Evolutionary conservation across 2,329 filamentous ascomycete species (phyloP).

Genomic region (Penicillium sp.): DNA sequence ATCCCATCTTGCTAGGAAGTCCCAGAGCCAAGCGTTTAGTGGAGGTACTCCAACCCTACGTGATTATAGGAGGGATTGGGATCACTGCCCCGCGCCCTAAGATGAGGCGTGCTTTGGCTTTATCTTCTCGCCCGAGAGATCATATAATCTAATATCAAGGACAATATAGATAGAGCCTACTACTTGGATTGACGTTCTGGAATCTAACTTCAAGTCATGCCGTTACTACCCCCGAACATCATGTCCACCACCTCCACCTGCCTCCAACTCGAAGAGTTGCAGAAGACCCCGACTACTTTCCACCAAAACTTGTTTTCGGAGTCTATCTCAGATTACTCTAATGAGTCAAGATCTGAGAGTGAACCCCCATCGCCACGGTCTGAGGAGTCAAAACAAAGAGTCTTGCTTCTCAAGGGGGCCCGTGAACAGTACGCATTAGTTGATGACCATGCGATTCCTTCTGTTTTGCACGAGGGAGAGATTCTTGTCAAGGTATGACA

Average conservation of each 20-base stretch:
- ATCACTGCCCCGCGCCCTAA: slow-evolving; percentile 16
- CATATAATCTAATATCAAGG: neutral
- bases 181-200: neutral
- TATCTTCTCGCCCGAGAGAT: slow-evolving; percentile 23
- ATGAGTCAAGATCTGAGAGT: slow-evolving; percentile 1
- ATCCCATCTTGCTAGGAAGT: neutral
- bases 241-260: slow-evolving; percentile 28
- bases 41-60: slow-evolving; percentile 13
- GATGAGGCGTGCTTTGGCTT: slow-evolving; percentile 10
- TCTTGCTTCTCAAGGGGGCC: slow-evolving; percentile 51
- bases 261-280: slow-evolving; percentile 20
- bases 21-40: slow-evolving; percentile 6
- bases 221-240: slow-evolving; percentile 16
- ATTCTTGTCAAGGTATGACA: slow-evolving; percentile 56
- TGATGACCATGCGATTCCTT: slow-evolving; percentile 48
- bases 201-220: slow-evolving; percentile 10
- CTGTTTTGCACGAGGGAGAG: slow-evolving; percentile 48
- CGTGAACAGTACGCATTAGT: slow-evolving; percentile 52
- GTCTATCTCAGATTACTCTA: slow-evolving; percentile 2
- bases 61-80: slow-evolving; percentile 17
- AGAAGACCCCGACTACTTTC: slow-evolving; percentile 14
- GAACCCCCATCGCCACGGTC: neutral
- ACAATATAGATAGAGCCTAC: slow-evolving; percentile 15
- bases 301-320: slow-evolving; percentile 14
- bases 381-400: slow-evolving; percentile 41